A percentile compares a stretch with the other conserved stretches of the same genome.
These are phyloP conservation scores for Escallonia herrerae DNA, from an alignment of 129 eudicot genomes.

Conservation along the genomic window DNA sequence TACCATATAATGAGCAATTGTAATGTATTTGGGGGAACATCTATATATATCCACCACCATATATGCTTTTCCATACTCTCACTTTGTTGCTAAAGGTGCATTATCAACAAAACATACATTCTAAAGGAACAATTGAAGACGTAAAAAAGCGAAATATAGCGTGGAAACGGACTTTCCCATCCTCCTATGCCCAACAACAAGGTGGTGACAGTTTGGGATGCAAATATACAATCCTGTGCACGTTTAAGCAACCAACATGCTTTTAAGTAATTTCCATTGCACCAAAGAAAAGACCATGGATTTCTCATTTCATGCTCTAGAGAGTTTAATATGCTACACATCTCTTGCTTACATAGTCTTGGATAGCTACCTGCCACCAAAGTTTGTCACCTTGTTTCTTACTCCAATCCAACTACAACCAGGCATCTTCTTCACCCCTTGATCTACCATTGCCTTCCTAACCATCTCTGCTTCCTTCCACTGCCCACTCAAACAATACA, in stretches of 20 bases:
- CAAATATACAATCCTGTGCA: too few relatives aligned
- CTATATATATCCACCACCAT: too few relatives aligned
- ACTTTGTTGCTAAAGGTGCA: too few relatives aligned
- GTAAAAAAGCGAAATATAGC: too few relatives aligned
- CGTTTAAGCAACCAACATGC: not conserved
- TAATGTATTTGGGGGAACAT: too few relatives aligned
- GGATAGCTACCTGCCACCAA: slow-evolving; percentile 52
- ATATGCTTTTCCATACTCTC: too few relatives aligned
- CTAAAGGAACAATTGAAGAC: too few relatives aligned
- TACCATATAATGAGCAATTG: too few relatives aligned
- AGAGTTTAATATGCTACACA: slow-evolving; percentile 27
- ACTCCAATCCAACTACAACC: slow-evolving; percentile 88
- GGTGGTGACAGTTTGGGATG: too few relatives aligned
- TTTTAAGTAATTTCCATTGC: slow-evolving; percentile 17
- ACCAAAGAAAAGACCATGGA: slow-evolving; percentile 15
- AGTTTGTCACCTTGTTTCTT: slow-evolving; percentile 30
- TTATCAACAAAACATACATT: too few relatives aligned
- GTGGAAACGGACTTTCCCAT: too few relatives aligned
- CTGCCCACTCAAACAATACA: slow-evolving; percentile 63
- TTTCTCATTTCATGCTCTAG: slow-evolving; percentile 55
- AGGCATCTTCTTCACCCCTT: slow-evolving; percentile 55
- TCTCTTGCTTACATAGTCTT: slow-evolving; percentile 19
- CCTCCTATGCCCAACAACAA: too few relatives aligned
- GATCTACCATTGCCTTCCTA: slow-evolving; percentile 53
- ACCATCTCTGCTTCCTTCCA: slow-evolving; percentile 77